These are phyloP conservation scores for Hyparrhenia diplandra DNA, from an alignment of 176 grass and related monocot species.

Conservation along the genomic window DNA sequence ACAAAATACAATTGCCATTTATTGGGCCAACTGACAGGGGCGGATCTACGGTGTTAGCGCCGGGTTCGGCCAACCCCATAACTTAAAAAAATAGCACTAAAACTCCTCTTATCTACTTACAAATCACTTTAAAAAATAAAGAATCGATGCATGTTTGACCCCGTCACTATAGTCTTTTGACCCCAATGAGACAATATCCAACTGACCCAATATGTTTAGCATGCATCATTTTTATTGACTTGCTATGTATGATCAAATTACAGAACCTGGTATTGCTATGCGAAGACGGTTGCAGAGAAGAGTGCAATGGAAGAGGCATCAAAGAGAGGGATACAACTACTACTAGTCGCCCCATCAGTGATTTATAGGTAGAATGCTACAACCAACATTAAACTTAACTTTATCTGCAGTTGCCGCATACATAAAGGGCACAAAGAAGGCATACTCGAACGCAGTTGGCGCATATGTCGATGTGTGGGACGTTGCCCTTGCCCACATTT, in stretches of 20 bases:
- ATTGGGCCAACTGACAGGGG: no score
- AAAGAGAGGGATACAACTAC: neutral
- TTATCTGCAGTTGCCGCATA: neutral
- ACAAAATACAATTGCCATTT: no score
- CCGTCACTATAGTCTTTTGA: no score
- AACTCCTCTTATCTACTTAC: no score
- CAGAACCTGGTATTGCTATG: conserved; percentile 3
- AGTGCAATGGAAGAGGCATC: neutral
- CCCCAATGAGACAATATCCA: no score
- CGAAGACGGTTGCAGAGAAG: neutral
- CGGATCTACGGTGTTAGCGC: no score
- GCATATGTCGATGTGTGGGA: neutral
- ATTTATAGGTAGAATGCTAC: neutral
- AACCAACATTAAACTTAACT: neutral
- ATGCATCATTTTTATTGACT: neutral
- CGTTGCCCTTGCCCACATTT: neutral
- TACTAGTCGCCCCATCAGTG: neutral
- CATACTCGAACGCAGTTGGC: neutral
- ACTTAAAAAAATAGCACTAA: no score
- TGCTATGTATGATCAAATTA: neutral
- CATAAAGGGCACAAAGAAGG: neutral
- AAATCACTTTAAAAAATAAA: no score
- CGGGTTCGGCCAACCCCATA: no score
- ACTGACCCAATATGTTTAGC: neutral
- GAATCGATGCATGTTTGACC: no score